A percentile compares a stretch with the other conserved stretches of the same genome.
phyloP scores from a whole-genome alignment of 2,329 filamentous ascomycete species.

The Xylariaceae sp. region DNA sequence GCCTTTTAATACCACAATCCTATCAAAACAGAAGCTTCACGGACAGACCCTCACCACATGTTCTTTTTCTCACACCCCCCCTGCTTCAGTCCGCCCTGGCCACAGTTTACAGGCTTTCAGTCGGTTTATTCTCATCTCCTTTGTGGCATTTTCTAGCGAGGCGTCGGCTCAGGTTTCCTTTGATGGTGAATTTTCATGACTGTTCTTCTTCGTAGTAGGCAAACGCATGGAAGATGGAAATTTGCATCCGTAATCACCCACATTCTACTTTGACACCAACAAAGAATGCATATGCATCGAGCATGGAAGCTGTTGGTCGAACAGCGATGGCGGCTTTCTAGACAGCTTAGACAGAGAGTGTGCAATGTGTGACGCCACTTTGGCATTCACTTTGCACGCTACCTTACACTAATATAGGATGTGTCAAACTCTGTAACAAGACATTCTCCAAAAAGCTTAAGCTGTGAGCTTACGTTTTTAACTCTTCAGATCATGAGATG shows the following conservation, averaged over 20 bases:
- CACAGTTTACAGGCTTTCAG: conserved; percentile 14
- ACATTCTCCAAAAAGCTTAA: no score
- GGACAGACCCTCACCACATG: no score
- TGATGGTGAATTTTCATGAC: conserved; percentile 2
- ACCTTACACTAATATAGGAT: conserved; percentile 17
- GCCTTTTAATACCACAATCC: conserved; percentile 58
- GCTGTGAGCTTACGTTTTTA: no score
- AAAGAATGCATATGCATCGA: no score
- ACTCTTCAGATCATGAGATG: no score
- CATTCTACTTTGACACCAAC: no score
- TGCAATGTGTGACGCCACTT: no score
- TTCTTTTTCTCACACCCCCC: not conserved
- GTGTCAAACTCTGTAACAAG: conserved; percentile 9
- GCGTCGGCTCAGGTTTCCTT: conserved; percentile 31
- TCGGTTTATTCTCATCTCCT: conserved; percentile 20
- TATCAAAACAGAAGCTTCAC: not conserved
- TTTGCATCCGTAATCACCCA: not conserved
- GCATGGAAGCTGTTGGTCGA: no score
- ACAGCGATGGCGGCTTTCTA: conserved; percentile 16
- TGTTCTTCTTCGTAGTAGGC: conserved; percentile 15
- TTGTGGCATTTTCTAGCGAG: conserved; percentile 33
- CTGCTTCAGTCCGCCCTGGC: conserved; percentile 9
- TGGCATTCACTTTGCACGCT: conserved; percentile 6
- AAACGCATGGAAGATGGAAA: conserved; percentile 27
- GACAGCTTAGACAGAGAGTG: conserved; percentile 23